Percentiles rank a stretch among this genome's conserved stretches.
Conservation (phyloP, 805 yeast species). For the Candida berthetii region DNA sequence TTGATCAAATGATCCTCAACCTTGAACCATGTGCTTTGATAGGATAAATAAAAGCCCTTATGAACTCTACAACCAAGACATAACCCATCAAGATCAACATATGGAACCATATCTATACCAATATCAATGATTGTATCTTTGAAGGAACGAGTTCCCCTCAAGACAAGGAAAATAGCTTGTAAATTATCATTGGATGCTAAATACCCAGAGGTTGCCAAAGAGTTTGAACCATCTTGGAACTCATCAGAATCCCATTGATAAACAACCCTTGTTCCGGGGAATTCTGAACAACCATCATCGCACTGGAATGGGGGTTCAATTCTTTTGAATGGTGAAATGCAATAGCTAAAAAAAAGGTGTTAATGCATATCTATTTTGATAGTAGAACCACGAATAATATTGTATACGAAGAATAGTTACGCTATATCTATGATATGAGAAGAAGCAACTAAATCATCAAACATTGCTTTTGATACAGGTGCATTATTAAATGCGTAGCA, state of each 20-base stretch:
- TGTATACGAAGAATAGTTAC: neutral
- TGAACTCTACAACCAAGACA: slow-evolving; percentile 15
- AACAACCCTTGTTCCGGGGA: slow-evolving; percentile 14
- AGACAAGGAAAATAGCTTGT: slow-evolving; percentile 6
- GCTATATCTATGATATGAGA: slow-evolving; percentile 20
- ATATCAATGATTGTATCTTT: slow-evolving; percentile 19
- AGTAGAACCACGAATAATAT: no score
- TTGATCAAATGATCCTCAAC: neutral
- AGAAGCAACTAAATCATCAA: slow-evolving; percentile 5
- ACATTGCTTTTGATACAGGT: slow-evolving; percentile 6
- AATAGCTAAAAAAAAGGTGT: slow-evolving; percentile 5
- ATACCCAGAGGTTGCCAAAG: slow-evolving; percentile 18
- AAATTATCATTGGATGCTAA: slow-evolving; percentile 12
- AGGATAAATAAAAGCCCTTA: slow-evolving; percentile 15
- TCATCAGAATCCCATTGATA: slow-evolving; percentile 19
- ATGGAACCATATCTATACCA: slow-evolving; percentile 16
- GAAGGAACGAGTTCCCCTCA: slow-evolving; percentile 21
- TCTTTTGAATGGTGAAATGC: slow-evolving; percentile 14
- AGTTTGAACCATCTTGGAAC: slow-evolving; percentile 3
- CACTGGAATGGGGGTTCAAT: slow-evolving; percentile 17
- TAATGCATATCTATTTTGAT: no score
- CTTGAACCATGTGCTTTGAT: slow-evolving; percentile 8
- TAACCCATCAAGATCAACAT: slow-evolving; percentile 2
- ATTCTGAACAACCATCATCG: slow-evolving; percentile 16
- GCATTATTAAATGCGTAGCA: neutral